Evolutionary conservation across 345 rosid genomes (phyloP).

Genomic region (Aquilaria sinensis): DNA sequence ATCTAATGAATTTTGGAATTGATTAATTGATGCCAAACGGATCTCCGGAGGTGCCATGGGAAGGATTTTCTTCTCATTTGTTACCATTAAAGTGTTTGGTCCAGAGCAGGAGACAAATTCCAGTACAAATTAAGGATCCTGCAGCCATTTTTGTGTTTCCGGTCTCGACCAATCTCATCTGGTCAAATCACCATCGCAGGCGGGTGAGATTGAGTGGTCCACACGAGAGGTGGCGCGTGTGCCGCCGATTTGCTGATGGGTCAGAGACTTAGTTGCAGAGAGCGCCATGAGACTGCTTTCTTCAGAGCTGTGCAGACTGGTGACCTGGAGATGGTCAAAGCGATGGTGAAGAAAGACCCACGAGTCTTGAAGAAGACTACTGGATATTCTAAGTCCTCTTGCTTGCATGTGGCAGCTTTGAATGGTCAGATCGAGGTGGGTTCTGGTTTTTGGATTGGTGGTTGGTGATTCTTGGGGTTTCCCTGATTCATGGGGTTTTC

Average conservation of each 20-base stretch:
- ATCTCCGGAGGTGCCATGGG: too few relatives aligned
- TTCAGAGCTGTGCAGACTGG: slow-evolving; percentile 70
- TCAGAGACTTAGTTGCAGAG: slow-evolving; percentile 72
- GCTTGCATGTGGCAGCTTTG: slow-evolving; percentile 82
- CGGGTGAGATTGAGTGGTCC: too few relatives aligned
- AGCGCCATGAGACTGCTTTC: slow-evolving; percentile 52
- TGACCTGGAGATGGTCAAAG: slow-evolving; percentile 36
- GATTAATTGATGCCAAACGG: too few relatives aligned
- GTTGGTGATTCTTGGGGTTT: background rate
- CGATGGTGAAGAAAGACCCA: slow-evolving; percentile 46
- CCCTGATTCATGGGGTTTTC: background rate
- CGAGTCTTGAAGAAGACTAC: slow-evolving; percentile 39
- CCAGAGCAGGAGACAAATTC: too few relatives aligned
- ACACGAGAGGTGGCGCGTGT: slow-evolving; percentile 9
- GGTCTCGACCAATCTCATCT: too few relatives aligned
- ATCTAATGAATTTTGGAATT: too few relatives aligned
- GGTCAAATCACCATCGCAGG: too few relatives aligned
- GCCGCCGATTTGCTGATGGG: slow-evolving; percentile 41
- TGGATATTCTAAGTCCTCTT: slow-evolving; percentile 66
- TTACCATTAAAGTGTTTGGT: too few relatives aligned
- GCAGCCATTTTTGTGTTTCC: too few relatives aligned
- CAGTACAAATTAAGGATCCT: too few relatives aligned
- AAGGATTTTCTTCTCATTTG: too few relatives aligned
- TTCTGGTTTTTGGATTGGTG: background rate
- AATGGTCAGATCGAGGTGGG: slow-evolving; percentile 90